Base-by-base conservation (phyloP, 306 rosid genomes). In the Erythrophleum fordii region DNA sequence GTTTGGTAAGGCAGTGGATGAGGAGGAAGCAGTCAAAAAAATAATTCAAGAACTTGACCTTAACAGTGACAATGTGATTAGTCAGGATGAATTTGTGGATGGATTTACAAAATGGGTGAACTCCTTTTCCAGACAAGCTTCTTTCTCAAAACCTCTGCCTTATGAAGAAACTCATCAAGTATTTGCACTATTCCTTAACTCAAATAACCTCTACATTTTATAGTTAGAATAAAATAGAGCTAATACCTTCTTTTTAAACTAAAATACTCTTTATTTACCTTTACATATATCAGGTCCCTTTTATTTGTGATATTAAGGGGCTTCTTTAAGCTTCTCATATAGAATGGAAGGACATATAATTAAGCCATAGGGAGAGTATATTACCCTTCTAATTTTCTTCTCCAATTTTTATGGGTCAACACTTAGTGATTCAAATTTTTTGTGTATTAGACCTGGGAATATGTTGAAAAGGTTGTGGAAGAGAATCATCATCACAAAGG, bases 401-500 rank as follows among this genome's bases (percentile, higher is more conserved):
- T 16, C 49, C 25, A n/a, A 45, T 61, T 28, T n/a, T n/a, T n/a
- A n/a, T 29, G 17, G 45, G 64, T 28, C 45, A 77, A 64, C 22
- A 45, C 46, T 35, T 0, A 53, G 42, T 53, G 45, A 49, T 35
- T 72, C 46, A 42, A 26, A 46, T 39, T 66, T 42, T 42, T 2
- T 11, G 5, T 72, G 1, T 73, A 12, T 81, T 44, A 87, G 86
- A 84, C 83, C 1, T 87, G 90, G 90, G 90, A 84, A 82, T 83
- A 75, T 1, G 86, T 84, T 16, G 90, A 87, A 49, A 81, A 79
- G 86, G 80, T 84, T 51, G 80, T 87, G 82, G 88, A 81, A 79
- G 80, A 79, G 77, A 56, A 59, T 18, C 66, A 81, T 26, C 82
- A 72, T 18, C 48, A 48, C 58, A 82, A 73, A 39, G 88, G 85